Percentiles rank a stretch among this genome's conserved stretches.
Evolutionary conservation across 257 asterid genomes (phyloP).

Genomic region (Linaria vulgaris): DNA sequence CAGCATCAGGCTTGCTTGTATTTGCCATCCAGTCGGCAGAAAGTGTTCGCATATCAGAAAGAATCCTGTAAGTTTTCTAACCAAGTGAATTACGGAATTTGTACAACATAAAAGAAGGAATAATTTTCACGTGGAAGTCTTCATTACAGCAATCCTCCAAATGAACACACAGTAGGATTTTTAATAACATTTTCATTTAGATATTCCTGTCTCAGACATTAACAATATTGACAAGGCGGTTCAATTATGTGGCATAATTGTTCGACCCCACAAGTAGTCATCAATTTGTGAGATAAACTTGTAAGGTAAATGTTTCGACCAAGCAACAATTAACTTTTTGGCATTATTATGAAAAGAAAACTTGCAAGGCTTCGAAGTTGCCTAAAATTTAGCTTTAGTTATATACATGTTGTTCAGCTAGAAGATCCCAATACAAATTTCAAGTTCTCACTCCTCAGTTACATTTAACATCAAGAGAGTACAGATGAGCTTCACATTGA

Average conservation of each 20-base stretch:
- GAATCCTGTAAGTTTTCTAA: conserved; percentile 69
- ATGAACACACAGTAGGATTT: too few relatives aligned
- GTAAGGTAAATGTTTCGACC: background rate
- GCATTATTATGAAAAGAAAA: background rate
- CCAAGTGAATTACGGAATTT: conserved; percentile 23
- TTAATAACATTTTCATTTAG: too few relatives aligned
- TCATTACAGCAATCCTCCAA: background rate
- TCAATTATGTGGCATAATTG: background rate
- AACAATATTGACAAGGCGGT: background rate
- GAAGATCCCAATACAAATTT: too few relatives aligned
- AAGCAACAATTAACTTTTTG: background rate
- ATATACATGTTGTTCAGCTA: too few relatives aligned
- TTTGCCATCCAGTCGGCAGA: conserved; percentile 99
- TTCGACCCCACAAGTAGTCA: background rate
- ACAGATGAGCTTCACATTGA: too few relatives aligned
- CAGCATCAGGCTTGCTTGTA: conserved; percentile 81
- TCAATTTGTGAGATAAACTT: background rate
- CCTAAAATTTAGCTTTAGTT: background rate
- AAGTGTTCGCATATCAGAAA: conserved; percentile 97
- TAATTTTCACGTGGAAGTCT: background rate
- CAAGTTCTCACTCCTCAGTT: too few relatives aligned
- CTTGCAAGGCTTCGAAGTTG: background rate
- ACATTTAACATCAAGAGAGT: too few relatives aligned
- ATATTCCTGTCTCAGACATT: conserved; percentile 13
- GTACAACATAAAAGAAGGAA: background rate